These are phyloP conservation scores for Trichomonascaceae sp. DNA, from an alignment of 1,139 yeast genomes.

Conservation along the genomic window DNA sequence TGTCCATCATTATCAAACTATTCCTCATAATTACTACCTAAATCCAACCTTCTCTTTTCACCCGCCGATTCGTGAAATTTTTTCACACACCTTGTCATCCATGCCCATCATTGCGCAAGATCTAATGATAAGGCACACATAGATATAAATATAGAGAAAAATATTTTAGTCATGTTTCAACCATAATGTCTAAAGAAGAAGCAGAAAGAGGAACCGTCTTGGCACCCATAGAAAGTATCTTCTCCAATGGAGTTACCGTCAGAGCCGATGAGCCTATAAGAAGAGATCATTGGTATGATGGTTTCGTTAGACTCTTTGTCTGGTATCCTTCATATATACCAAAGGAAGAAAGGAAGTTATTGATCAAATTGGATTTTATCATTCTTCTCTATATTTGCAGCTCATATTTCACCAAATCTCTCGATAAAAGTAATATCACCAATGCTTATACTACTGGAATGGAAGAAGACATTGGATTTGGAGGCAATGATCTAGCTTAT, in stretches of 20 bases:
- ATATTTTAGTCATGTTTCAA: neutral
- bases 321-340: conserved; percentile 32
- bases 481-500: conserved; percentile 49
- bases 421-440: conserved; percentile 33
- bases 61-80: neutral
- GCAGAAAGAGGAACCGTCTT: neutral
- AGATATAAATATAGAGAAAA: neutral
- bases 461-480: conserved; percentile 49
- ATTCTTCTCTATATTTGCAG: conserved; percentile 29
- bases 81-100: neutral
- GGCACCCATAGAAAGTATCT: neutral
- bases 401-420: conserved; percentile 30
- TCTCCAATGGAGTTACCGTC: neutral
- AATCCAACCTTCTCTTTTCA: no score
- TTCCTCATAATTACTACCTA: no score
- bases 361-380: conserved; percentile 30
- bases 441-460: conserved; percentile 58
- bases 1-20: no score
- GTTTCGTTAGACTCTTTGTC: conserved; percentile 23
- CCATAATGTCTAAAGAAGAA: neutral
- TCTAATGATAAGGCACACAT: conserved; percentile 5
- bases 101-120: conserved; percentile 6
- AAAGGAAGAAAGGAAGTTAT: conserved; percentile 25
- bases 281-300: conserved; percentile 26
- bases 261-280: conserved; percentile 2